Conservation (phyloP, 257 asterid species). For the Solanum infundibuliforme region DNA sequence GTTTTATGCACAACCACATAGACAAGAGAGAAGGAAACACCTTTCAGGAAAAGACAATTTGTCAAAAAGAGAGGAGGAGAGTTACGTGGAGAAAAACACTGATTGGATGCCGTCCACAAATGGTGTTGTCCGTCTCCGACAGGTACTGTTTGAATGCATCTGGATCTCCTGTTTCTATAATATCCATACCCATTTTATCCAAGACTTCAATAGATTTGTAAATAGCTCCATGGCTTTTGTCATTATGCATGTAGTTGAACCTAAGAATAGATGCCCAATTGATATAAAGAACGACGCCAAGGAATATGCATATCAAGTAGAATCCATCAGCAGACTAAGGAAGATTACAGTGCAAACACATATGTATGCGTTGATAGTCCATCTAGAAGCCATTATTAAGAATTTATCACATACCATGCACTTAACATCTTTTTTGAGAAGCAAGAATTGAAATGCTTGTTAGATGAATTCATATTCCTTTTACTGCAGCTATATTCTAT, state of each 20-base stretch:
- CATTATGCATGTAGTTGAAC: slow-evolving; percentile 70
- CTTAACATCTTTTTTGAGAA: not conserved
- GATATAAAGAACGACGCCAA: not conserved
- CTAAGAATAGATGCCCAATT: slow-evolving; percentile 19
- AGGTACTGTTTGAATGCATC: slow-evolving; percentile 78
- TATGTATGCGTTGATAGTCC: not conserved
- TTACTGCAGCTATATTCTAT: not conserved
- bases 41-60: not conserved
- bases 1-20: not conserved
- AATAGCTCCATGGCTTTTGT: slow-evolving; percentile 76
- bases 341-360: not conserved
- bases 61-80: slow-evolving; percentile 8
- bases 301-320: not conserved
- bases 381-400: not conserved
- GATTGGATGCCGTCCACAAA: slow-evolving; percentile 95
- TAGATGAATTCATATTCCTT: not conserved
- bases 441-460: not conserved
- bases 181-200: slow-evolving; percentile 88
- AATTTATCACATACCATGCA: not conserved
- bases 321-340: not conserved
- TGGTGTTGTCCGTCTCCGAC: slow-evolving; percentile 80
- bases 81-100: slow-evolving; percentile 90
- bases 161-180: slow-evolving; percentile 85
- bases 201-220: slow-evolving; percentile 81
- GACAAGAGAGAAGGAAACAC: not conserved